Conservation (phyloP, 768 basidiomycete species). For the Roridomyces roridus region DNA sequence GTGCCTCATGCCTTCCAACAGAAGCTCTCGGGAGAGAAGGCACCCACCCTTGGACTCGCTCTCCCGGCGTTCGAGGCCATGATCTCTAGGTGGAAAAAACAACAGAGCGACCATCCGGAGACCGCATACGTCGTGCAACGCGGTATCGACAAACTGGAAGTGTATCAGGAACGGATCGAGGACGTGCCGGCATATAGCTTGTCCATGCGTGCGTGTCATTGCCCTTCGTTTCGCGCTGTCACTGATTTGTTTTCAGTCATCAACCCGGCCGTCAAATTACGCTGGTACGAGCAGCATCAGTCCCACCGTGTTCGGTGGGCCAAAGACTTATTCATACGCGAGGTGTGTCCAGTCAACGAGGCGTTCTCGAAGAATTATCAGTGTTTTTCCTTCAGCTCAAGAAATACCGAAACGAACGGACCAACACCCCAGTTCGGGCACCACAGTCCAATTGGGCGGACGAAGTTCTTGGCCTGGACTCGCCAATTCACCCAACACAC, state of each 20-base stretch:
- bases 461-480: constrained; percentile 5
- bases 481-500: neutral
- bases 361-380: neutral
- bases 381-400: neutral
- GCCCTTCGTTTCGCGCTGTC: no score
- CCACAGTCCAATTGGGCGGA: neutral
- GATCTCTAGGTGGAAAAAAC: constrained; percentile 11
- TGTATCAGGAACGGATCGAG: constrained; percentile 8
- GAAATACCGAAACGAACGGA: neutral
- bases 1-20: constrained; percentile 32
- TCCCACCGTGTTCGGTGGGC: neutral
- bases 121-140: constrained; percentile 9
- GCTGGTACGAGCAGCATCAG: neutral
- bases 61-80: constrained; percentile 24
- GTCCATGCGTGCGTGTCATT: constrained; percentile 1
- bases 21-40: constrained; percentile 19
- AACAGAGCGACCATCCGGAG: constrained; percentile 1
- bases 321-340: neutral
- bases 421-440: constrained; percentile 1
- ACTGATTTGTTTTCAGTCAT: constrained; percentile 3
- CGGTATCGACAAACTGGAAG: constrained; percentile 16
- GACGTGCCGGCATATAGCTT: neutral
- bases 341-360: neutral
- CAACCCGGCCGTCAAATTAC: constrained; percentile 18
- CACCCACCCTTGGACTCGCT: constrained; percentile 20